Evolutionary conservation across 768 basidiomycete species (phyloP), one percentile per base, ranked within the genome.

Genomic region (Mycena sanguinolenta): DNA sequence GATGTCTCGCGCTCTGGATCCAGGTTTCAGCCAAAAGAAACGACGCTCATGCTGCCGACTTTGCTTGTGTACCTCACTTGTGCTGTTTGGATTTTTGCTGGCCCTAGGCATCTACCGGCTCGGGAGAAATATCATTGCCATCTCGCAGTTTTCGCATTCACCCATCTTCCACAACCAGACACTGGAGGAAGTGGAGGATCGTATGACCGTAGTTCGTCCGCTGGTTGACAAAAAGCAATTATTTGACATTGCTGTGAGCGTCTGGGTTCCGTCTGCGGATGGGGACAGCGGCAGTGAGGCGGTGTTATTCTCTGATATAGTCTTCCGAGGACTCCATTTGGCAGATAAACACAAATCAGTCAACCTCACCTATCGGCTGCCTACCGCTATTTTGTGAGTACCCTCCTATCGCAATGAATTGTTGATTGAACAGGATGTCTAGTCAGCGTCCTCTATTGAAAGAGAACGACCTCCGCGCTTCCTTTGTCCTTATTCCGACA

Each of bases 131-230:
- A 19, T 64, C 13, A 67, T 58, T 14, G n/a, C 5, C 4, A 39
- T 53, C 14, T 36, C 60, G 23, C 54, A 49, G 23, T 55, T 73
- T 50, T 62, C 67, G 32, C 68, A 70, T 39, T 49, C 59, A 14
- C 64, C 23, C 3, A 39, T 73, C 55, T 70, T 34, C 50, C 69
- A 67, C 57, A 73, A 73, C 63, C 71, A 72, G 59, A 72, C 67
- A 4, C 38, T 72, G 30, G 62, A 34, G 5, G 58, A 72, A 39
- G 63, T 69, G 4, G 42, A 64, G 61, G 64, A 60, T 58, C 63
- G 66, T 10, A 54, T 28, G 10, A 14, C 38, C 27, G 65, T 73
- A 6, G 64, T 73, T 46, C 68, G 63, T n/a, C 72, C 72, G 17
- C 65, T 73, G 30, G 54, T 73, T 21, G 65, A 67, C 34, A 28